phyloP scores from a whole-genome alignment of 257 asterid species.

The Nemophila menziesii region DNA sequence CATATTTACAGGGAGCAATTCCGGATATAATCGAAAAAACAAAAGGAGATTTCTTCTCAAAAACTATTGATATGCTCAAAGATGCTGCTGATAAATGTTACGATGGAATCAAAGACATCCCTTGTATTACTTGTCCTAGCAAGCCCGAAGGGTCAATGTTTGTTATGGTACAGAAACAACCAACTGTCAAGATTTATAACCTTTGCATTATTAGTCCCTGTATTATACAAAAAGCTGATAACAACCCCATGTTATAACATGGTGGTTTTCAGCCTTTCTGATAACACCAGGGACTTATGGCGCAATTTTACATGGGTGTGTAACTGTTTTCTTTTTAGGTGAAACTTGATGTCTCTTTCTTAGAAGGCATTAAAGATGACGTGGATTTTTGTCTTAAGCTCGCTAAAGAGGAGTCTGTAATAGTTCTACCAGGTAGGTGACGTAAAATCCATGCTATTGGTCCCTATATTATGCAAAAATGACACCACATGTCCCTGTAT shows the following conservation, averaged over 20 bases:
- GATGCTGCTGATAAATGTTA: constrained; percentile 44
- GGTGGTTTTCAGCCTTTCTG: too few species aligned
- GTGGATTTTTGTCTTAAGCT: constrained; percentile 61
- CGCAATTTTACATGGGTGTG: too few species aligned
- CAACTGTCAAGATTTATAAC: background rate
- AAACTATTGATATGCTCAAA: constrained; percentile 28
- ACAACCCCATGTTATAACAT: background rate
- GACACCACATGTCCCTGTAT: too few species aligned
- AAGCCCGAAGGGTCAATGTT: constrained; percentile 91
- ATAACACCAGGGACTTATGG: too few species aligned
- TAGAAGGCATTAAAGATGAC: constrained; percentile 57
- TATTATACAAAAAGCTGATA: too few species aligned
- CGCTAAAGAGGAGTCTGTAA: constrained; percentile 62
- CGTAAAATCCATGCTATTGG: too few species aligned
- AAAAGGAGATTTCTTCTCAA: constrained; percentile 42
- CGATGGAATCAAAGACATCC: constrained; percentile 40
- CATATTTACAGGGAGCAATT: constrained; percentile 51
- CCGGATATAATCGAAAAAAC: constrained; percentile 47
- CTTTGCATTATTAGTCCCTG: constrained; percentile 3
- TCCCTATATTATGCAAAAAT: too few species aligned
- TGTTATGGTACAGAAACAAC: constrained; percentile 42
- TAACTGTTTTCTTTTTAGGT: constrained; percentile 30
- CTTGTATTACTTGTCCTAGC: constrained; percentile 59
- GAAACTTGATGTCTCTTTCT: constrained; percentile 37
- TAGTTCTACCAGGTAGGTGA: constrained; percentile 63